These are phyloP conservation scores for Pyrrhoderma lamaoense DNA, from an alignment of 1,284 basidiomycete genomes.

Conservation along the genomic window DNA sequence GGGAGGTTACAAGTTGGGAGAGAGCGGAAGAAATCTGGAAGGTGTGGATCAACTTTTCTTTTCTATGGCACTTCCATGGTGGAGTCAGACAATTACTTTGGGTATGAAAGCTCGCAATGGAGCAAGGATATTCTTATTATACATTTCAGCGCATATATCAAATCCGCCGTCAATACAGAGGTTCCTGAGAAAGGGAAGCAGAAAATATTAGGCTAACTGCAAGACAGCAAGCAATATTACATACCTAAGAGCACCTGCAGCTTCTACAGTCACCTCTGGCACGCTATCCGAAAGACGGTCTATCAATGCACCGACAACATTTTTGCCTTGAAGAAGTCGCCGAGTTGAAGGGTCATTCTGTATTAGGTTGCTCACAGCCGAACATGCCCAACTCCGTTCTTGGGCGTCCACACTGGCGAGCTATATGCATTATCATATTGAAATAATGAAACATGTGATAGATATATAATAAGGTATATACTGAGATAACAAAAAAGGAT, in stretches of 20 bases:
- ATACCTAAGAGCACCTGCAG: slow-evolving; percentile 76
- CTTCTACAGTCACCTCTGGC: slow-evolving; percentile 83
- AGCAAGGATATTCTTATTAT: slow-evolving; percentile 85
- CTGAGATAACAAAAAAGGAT: no score
- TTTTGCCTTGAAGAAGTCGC: slow-evolving; percentile 82
- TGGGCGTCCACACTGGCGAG: slow-evolving; percentile 66
- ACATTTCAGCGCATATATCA: slow-evolving; percentile 93
- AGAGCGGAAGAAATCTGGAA: slow-evolving; percentile 71
- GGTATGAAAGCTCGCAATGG: slow-evolving; percentile 68
- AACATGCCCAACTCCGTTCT: slow-evolving; percentile 89
- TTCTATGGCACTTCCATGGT: not conserved
- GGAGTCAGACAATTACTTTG: slow-evolving; percentile 42
- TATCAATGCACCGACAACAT: slow-evolving; percentile 82
- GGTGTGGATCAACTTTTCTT: not conserved
- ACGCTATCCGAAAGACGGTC: slow-evolving; percentile 76
- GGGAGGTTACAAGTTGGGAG: slow-evolving; percentile 56
- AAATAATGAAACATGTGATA: not conserved
- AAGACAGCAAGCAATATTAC: slow-evolving; percentile 18
- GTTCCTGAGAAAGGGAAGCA: slow-evolving; percentile 48
- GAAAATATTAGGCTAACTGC: no score
- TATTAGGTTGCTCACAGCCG: slow-evolving; percentile 85
- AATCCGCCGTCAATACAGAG: slow-evolving; percentile 90
- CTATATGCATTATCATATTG: slow-evolving; percentile 30
- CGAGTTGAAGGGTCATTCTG: slow-evolving; percentile 84
- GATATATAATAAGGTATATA: no score